Percentiles rank a stretch among this genome's conserved stretches.
These are phyloP conservation scores for Pichia sp. DNA, from an alignment of 1,139 yeast species.

Conservation along the genomic window DNA sequence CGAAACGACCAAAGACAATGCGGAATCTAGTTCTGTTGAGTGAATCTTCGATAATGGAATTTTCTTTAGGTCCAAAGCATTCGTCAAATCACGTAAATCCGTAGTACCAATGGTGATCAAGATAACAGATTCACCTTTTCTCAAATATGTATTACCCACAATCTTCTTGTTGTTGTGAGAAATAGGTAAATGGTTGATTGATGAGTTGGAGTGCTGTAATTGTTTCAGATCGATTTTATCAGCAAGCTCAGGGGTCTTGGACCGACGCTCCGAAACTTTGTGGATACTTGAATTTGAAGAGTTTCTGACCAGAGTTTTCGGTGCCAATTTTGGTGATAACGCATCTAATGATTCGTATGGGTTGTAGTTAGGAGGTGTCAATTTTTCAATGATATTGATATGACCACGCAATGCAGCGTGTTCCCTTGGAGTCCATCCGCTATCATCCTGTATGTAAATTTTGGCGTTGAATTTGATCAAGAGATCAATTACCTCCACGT, in stretches of 20 bases:
- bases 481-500: conserved; percentile 43
- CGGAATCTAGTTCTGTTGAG: conserved; percentile 80
- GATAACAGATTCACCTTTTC: conserved; percentile 55
- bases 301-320: conserved; percentile 11
- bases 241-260: conserved; percentile 2
- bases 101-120: conserved; percentile 83
- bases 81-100: conserved; percentile 52
- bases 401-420: conserved; percentile 93
- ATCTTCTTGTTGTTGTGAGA: conserved; percentile 43
- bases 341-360: conserved; percentile 21
- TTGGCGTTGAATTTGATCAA: conserved; percentile 49
- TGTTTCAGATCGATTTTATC: conserved; percentile 18
- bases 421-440: conserved; percentile 97
- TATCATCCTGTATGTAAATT: conserved; percentile 57
- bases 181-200: conserved; percentile 2
- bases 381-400: conserved; percentile 53
- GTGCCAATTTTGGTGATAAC: conserved; percentile 18
- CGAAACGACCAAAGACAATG: conserved; percentile 67
- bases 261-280: conserved; percentile 2
- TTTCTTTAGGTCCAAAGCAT: conserved; percentile 64
- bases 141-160: conserved; percentile 76
- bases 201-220: conserved; percentile 25
- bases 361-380: conserved; percentile 35
- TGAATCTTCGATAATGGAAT: conserved; percentile 71
- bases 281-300: conserved; percentile 10